Percentiles rank a stretch among this genome's conserved stretches.
These are phyloP conservation scores for Maudiozyma saulgeensis DNA, from an alignment of 805 yeast species.

Conservation along the genomic window DNA sequence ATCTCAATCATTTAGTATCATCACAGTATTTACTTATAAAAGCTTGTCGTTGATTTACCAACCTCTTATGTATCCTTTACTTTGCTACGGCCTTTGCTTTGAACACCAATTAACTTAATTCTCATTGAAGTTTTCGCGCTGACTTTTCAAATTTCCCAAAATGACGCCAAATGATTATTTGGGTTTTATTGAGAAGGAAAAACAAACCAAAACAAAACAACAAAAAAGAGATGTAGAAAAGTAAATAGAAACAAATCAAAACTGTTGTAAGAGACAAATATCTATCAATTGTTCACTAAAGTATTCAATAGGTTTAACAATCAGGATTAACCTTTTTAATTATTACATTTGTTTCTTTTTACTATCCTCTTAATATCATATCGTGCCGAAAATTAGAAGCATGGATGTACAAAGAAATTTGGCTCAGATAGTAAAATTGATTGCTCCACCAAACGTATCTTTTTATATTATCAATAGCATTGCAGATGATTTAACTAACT, in stretches of 20 bases:
- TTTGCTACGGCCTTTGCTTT: too few species aligned
- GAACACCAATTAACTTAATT: neutral
- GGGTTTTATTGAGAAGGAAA: neutral
- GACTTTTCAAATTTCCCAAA: neutral
- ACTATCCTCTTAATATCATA: neutral
- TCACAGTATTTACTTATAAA: too few species aligned
- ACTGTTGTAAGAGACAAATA: neutral
- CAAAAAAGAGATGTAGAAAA: neutral
- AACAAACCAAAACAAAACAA: neutral
- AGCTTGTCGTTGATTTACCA: too few species aligned
- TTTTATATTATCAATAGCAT: constrained; percentile 10
- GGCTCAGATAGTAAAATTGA: constrained; percentile 14
- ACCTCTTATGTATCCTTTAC: too few species aligned
- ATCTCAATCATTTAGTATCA: too few species aligned
- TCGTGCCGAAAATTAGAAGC: neutral
- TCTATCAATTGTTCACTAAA: too few species aligned
- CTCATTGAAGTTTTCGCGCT: neutral
- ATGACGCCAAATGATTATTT: neutral
- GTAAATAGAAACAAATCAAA: neutral
- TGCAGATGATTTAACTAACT: constrained; percentile 11
- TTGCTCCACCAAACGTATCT: constrained; percentile 20
- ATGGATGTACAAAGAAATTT: constrained; percentile 21
- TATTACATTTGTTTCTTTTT: too few species aligned
- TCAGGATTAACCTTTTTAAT: too few species aligned
- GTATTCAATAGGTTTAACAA: too few species aligned